Conservation (phyloP, 2,329 filamentous ascomycete genomes). For the Fusarium musae region DNA sequence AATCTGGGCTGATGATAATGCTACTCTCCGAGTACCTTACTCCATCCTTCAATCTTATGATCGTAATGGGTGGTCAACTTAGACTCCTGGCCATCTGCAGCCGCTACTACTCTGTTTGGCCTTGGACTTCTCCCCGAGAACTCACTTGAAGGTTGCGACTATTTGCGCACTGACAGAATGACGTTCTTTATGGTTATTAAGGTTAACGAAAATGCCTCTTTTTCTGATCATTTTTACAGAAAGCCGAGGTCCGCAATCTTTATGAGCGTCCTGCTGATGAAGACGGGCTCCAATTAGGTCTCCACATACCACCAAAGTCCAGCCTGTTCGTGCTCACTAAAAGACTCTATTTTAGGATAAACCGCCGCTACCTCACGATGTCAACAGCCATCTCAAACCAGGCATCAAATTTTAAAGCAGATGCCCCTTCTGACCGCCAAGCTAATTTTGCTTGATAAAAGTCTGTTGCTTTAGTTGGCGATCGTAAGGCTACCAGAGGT, state of each 20-base stretch:
- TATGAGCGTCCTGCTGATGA: slow-evolving; percentile 6
- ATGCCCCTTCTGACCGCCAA: background rate
- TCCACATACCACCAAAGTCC: background rate
- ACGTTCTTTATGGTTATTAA: background rate
- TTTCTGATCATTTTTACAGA: background rate
- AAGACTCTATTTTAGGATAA: slow-evolving; percentile 36
- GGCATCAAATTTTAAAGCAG: background rate
- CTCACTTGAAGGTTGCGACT: background rate
- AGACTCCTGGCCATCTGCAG: background rate
- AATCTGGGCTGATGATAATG: slow-evolving; percentile 34
- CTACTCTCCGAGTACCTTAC: background rate
- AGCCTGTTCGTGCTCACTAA: background rate
- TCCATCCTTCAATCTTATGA: slow-evolving; percentile 7
- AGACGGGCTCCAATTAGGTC: background rate
- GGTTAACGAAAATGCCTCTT: background rate
- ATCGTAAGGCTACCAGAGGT: background rate
- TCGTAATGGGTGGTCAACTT: background rate
- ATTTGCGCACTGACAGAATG: background rate
- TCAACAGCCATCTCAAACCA: background rate
- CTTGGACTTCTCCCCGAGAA: background rate
- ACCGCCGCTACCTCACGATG: slow-evolving; percentile 10
- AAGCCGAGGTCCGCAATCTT: slow-evolving; percentile 20
- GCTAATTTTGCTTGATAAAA: background rate
- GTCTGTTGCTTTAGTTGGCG: background rate
- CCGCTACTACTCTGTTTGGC: background rate